Evolutionary conservation across 2,329 filamentous ascomycete species (phyloP), one percentile per base, ranked within the genome.

Genomic region (Fusarium dimerum): DNA sequence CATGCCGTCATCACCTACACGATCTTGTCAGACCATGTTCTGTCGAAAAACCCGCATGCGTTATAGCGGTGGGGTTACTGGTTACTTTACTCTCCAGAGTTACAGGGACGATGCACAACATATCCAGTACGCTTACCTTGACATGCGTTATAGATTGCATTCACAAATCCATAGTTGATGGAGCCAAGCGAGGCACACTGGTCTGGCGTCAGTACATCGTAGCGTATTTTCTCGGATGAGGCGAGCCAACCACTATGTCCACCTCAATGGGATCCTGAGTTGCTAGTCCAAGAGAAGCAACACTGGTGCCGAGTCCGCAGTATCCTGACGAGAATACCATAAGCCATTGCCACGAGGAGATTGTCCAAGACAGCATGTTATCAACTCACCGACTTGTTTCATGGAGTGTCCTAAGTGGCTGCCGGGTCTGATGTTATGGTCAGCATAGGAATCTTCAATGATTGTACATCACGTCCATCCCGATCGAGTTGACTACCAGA

Each of bases 161-260:
- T 70, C 29, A 97, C 70, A 53, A 95, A 84, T 7, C 83, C 79
- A 40, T 82, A 77, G 48, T 85, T 91, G 40, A 97, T 68, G 9
- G 84, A 84, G 16, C 93, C 94, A 6, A 97, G 73, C 1, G 93
- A 97, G 1, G 93, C 90, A 20, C 89, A 83, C 86, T 88, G 57
- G 40, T 56, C n/a, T n/a, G n/a, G n/a, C n/a, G n/a, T n/a, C n/a
- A n/a, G n/a, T n/a, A n/a, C n/a, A n/a, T n/a, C n/a, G n/a, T n/a
- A n/a, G n/a, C n/a, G n/a, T n/a, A n/a, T n/a, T n/a, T n/a, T n/a
- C n/a, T n/a, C n/a, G n/a, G n/a, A n/a, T n/a, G n/a, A n/a, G n/a
- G n/a, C n/a, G 51, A 45, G 71, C 82, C 62, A 72, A 87, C 86
- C 50, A 92, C 78, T 58, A 89, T 88, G 69, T 96, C 91, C 36